Percentiles rank a stretch among this genome's conserved stretches.
These are phyloP conservation scores for Clathrospora elynae DNA, from an alignment of 2,329 filamentous ascomycete genomes.

Conservation along the genomic window DNA sequence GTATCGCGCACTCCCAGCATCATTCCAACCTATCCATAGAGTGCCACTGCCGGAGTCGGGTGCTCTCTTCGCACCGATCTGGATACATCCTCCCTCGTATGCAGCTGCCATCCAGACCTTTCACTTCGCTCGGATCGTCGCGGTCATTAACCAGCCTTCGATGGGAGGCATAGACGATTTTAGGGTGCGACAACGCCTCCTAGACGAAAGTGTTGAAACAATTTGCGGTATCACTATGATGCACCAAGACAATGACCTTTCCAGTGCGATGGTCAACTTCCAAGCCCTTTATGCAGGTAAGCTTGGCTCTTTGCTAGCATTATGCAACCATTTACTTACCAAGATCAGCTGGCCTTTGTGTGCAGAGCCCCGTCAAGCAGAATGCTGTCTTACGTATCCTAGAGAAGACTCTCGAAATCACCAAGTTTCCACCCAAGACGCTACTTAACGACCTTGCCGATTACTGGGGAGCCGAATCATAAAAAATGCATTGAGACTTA, in stretches of 20 bases:
- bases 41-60: conserved; percentile 17
- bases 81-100: conserved; percentile 40
- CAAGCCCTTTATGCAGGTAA: conserved; percentile 41
- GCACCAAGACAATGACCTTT: conserved; percentile 33
- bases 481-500: conserved; percentile 7
- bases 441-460: conserved; percentile 36
- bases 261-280: conserved; percentile 36
- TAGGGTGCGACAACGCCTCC: conserved; percentile 50
- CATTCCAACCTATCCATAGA: conserved; percentile 52
- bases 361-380: conserved; percentile 37
- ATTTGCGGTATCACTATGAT: conserved; percentile 59
- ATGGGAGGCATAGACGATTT: conserved; percentile 58
- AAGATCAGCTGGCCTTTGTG: conserved; percentile 36
- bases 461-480: conserved; percentile 35
- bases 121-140: conserved; percentile 59
- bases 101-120: conserved; percentile 59
- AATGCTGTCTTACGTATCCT: conserved; percentile 32
- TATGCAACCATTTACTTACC: conserved; percentile 5
- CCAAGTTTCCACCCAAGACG: conserved; percentile 38
- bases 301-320: neutral
- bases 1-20: conserved; percentile 52
- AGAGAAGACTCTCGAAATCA: conserved; percentile 36
- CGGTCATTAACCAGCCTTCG: conserved; percentile 59
- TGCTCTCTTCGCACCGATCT: conserved; percentile 28
- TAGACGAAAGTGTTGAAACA: conserved; percentile 55